Conservation (phyloP, 371 early-diverging fungal species). For the Furculomyces boomerangus region DNA sequence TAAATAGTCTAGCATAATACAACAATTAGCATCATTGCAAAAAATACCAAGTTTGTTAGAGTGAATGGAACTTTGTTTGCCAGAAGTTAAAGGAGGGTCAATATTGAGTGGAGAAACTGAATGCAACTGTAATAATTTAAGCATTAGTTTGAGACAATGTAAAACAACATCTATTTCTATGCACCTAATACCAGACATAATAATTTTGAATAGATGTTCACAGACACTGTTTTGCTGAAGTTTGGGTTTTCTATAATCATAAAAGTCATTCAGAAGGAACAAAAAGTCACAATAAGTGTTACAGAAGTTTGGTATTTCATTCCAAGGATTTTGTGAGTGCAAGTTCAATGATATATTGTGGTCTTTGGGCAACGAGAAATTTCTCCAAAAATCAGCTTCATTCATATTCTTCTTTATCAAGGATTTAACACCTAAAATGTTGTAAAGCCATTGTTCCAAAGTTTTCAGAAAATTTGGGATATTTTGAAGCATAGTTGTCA, state of each 20-base stretch:
- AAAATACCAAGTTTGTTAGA: slow-evolving; percentile 5
- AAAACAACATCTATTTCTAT: slow-evolving; percentile 10
- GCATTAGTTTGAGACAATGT: slow-evolving; percentile 9
- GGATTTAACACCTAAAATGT: slow-evolving; percentile 5
- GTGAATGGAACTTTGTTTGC: slow-evolving; percentile 1
- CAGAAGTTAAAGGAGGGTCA: neutral
- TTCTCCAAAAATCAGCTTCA: slow-evolving; percentile 8
- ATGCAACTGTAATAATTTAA: slow-evolving; percentile 10
- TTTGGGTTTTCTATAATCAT: slow-evolving; percentile 10
- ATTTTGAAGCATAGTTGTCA: neutral
- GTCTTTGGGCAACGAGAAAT: too few relatives aligned
- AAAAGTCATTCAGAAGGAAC: slow-evolving; percentile 6
- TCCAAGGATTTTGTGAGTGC: slow-evolving; percentile 23
- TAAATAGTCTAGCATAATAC: too few relatives aligned
- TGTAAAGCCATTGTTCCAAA: slow-evolving; percentile 13
- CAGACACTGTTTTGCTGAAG: slow-evolving; percentile 5
- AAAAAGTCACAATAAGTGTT: neutral
- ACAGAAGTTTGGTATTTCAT: slow-evolving; percentile 6
- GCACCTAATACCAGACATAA: slow-evolving; percentile 15
- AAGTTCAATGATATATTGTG: too few relatives aligned
- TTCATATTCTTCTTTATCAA: neutral
- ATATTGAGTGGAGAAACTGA: neutral
- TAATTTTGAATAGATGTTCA: slow-evolving; percentile 7
- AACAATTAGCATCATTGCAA: too few relatives aligned
- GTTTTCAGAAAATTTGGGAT: neutral